Percentiles rank a stretch among this genome's conserved stretches.
Evolutionary conservation across 495 filamentous ascomycete genomes (phyloP).

Genomic region (Hypomontagnella submonticulosa): DNA sequence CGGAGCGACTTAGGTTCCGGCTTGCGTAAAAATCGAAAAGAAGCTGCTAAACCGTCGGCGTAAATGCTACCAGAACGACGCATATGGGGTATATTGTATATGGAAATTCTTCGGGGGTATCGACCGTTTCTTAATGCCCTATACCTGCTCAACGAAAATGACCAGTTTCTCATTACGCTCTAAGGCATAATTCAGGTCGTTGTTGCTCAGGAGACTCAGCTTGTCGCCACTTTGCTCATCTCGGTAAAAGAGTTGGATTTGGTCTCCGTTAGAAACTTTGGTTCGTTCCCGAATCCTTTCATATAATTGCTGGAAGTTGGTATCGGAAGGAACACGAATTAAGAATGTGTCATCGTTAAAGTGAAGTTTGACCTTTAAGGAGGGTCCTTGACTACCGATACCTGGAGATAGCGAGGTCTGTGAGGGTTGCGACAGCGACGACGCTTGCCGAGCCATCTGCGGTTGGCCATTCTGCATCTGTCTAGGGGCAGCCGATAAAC

Average conservation of each 20-base stretch:
- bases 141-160: conserved; percentile 72
- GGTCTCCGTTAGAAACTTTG: conserved; percentile 71
- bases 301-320: conserved; percentile 79
- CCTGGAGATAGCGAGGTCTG: conserved; percentile 64
- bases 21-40: conserved; percentile 23
- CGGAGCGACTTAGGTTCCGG: background rate
- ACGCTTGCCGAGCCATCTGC: conserved; percentile 74
- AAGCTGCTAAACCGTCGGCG: conserved; percentile 23
- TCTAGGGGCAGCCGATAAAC: conserved; percentile 67
- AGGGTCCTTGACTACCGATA: conserved; percentile 51
- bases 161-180: conserved; percentile 87
- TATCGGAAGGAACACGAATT: conserved; percentile 84
- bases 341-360: conserved; percentile 91
- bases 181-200: conserved; percentile 82
- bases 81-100: conserved; percentile 47
- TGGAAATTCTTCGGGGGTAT: conserved; percentile 34
- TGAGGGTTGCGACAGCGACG: conserved; percentile 78
- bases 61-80: conserved; percentile 44
- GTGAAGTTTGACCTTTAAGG: conserved; percentile 93
- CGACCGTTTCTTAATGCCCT: conserved; percentile 23
- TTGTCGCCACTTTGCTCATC: conserved; percentile 83
- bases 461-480: conserved; percentile 68
- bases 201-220: conserved; percentile 77
- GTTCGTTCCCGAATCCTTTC: conserved; percentile 83
- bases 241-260: conserved; percentile 82